phyloP scores from a whole-genome alignment of 139 green algal genomes.

The Medakamo hakoo region DNA sequence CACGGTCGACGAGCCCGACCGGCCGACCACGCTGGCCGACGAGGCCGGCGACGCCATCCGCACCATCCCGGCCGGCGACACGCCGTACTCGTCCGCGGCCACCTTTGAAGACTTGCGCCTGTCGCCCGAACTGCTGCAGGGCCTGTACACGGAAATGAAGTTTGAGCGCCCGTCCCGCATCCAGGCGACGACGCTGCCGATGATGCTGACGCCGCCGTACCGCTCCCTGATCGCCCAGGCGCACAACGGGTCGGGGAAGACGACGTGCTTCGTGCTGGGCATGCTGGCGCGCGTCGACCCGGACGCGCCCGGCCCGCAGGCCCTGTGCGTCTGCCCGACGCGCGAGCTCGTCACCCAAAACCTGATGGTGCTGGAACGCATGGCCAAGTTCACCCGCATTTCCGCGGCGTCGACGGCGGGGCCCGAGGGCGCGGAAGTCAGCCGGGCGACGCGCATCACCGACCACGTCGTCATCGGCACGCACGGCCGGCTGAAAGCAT shows the following conservation, averaged over 20 bases:
- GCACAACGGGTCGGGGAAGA: slow-evolving; percentile 98
- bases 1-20: not conserved
- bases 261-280: slow-evolving; percentile 93
- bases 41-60: slow-evolving; percentile 18
- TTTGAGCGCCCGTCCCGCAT: slow-evolving; percentile 87
- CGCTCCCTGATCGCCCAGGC: slow-evolving; percentile 78
- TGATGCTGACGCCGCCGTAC: slow-evolving; percentile 84
- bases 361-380: slow-evolving; percentile 62
- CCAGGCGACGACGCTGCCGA: slow-evolving; percentile 86
- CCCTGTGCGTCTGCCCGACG: slow-evolving; percentile 93
- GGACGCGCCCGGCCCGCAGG: slow-evolving; percentile 49
- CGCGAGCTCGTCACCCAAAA: slow-evolving; percentile 94
- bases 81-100: slow-evolving; percentile 55
- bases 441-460: slow-evolving; percentile 5
- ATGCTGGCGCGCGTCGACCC: slow-evolving; percentile 91
- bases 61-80: slow-evolving; percentile 33
- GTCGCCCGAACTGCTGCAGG: slow-evolving; percentile 54
- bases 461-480: slow-evolving; percentile 88
- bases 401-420: slow-evolving; percentile 27
- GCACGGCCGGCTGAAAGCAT: slow-evolving; percentile 84
- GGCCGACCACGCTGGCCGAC: not conserved
- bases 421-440: slow-evolving; percentile 2
- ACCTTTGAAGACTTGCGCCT: slow-evolving; percentile 80
- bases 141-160: slow-evolving; percentile 96
- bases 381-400: slow-evolving; percentile 74